Base-by-base conservation (phyloP, 1,284 basidiomycete genomes). In the Sporisorium graminicola region DNA sequence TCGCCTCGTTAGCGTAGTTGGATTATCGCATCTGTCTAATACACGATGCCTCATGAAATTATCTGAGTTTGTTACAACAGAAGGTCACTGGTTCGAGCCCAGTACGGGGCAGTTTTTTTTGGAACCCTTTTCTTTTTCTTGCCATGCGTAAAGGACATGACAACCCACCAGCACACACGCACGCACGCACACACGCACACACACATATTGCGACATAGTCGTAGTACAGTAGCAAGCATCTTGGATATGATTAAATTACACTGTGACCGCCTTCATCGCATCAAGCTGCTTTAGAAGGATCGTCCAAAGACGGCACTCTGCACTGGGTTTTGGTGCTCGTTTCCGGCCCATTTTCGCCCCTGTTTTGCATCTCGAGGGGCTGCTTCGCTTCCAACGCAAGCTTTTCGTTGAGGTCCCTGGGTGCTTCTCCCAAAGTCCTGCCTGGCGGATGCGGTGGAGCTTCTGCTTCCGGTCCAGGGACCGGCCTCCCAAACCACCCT, bases 31-130 rank as follows among this genome's bases (percentile, higher is more conserved):
- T 66, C 64, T 52, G 64, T 66, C 64, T 66, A 66, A 66, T 66
- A 66, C 51, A 60, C 52, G 52, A 40, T 66, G 64, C 64, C 64
- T 66, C 57, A 66, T 58, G 5, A n/a, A 29, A 20, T 2, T 5
- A 27, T 24, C 52, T 56, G 44, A 50, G 59, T 50, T 29, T 52
- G 12, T 47, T 47, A 50, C 59, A 75, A 75, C 73, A 46, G 67
- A 75, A 75, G 73, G 73, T 75, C 73, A 70, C 73, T 71, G 64
- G 73, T 75, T 75, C 67, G 73, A 75, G 73, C 73, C 73, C 67
- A 75, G 73, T 70, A 75, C 67, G 67, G 72, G 49, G 72, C 72
- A 74, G n/a, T n/a, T n/a, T n/a, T n/a, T 33, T 46, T 42, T 18
- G n/a, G n/a, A n/a, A n/a, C 9, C n/a, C n/a, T 33, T 46, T 44